phyloP scores from a whole-genome alignment of 176 grass and related monocot species.

The Neostapfia colusana region DNA sequence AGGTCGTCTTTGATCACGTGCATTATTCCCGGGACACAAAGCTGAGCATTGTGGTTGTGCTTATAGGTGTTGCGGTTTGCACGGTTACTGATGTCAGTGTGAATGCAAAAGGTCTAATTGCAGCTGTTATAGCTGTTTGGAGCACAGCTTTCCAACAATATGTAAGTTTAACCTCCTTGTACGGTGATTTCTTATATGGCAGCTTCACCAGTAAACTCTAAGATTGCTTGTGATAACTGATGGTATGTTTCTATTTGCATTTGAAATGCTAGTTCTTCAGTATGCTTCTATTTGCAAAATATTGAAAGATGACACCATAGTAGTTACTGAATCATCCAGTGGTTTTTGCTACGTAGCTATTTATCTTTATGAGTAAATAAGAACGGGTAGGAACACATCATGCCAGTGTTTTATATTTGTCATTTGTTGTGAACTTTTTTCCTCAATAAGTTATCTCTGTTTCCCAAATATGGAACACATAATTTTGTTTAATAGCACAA shows the following conservation, averaged over 20 bases:
- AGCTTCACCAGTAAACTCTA: not conserved
- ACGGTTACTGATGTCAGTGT: constrained; percentile 93
- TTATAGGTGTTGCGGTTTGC: constrained; percentile 77
- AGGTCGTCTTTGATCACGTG: constrained; percentile 86
- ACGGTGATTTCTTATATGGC: constrained; percentile 10
- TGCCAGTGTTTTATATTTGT: not conserved
- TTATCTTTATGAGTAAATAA: not conserved
- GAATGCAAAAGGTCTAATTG: constrained; percentile 77
- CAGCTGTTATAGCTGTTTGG: constrained; percentile 87
- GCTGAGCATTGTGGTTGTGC: constrained; percentile 88
- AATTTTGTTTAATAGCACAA: not conserved
- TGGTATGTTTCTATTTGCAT: not conserved
- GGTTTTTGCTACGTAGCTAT: not conserved
- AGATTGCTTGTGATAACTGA: not conserved
- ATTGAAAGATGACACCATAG: not conserved
- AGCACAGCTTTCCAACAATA: constrained; percentile 95
- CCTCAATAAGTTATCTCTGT: not conserved
- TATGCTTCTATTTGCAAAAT: not conserved
- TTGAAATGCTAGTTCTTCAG: not conserved
- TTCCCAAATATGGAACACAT: not conserved
- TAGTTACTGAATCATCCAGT: not conserved
- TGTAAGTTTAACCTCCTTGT: constrained; percentile 48
- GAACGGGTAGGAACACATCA: not conserved
- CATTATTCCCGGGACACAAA: constrained; percentile 82
- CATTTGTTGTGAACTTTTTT: constrained; percentile 11